Percentiles rank a stretch among this genome's conserved stretches.
phyloP scores from a whole-genome alignment of 2,329 filamentous ascomycete genomes.

The Microascus cirrosus region DNA sequence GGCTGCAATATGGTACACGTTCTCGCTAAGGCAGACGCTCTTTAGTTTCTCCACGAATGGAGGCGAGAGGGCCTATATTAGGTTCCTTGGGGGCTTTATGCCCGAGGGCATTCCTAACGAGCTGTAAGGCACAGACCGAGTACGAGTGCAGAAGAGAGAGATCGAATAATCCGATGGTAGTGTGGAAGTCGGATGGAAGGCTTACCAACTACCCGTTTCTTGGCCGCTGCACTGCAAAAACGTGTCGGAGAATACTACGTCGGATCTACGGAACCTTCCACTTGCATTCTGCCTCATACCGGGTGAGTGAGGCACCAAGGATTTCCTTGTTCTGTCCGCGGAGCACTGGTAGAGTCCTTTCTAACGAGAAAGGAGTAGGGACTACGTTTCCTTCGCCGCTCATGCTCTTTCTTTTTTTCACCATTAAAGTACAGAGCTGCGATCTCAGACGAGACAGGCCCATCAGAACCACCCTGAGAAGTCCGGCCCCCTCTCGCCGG shows the following conservation, averaged over 20 bases:
- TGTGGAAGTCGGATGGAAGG: background rate
- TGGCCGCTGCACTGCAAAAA: background rate
- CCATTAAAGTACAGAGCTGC: too few species aligned
- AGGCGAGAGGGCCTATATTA: background rate
- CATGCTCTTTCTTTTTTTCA: too few species aligned
- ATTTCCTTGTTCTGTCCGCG: too few species aligned
- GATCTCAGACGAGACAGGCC: too few species aligned
- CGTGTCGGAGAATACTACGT: background rate
- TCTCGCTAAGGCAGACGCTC: background rate
- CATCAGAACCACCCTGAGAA: background rate
- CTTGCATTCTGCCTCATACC: too few species aligned
- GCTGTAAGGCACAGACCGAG: background rate
- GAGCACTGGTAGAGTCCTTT: too few species aligned
- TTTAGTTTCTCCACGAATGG: background rate
- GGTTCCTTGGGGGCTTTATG: background rate
- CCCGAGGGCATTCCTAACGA: background rate
- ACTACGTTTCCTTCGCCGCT: too few species aligned
- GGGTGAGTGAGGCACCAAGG: too few species aligned
- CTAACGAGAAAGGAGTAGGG: too few species aligned
- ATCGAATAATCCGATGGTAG: background rate
- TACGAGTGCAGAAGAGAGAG: background rate
- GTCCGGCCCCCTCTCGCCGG: background rate
- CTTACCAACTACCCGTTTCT: background rate
- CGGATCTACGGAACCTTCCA: background rate
- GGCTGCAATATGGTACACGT: background rate